phyloP scores from a whole-genome alignment of 2,329 filamentous ascomycete genomes.

The Colletotrichum neosansevieriae region DNA sequence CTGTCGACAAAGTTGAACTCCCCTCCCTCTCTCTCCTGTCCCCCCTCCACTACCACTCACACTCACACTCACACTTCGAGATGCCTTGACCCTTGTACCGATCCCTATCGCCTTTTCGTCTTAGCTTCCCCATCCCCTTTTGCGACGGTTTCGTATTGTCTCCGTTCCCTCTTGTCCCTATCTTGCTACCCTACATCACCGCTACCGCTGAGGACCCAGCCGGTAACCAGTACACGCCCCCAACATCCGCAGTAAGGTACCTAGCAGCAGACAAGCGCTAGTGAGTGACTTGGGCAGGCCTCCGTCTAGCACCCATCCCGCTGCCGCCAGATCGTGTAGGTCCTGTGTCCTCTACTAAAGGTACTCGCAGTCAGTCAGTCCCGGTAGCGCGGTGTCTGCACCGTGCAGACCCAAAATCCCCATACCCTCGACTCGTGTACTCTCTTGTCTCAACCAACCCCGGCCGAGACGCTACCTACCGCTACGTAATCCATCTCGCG shows the following conservation, averaged over 20 bases:
- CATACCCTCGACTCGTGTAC: constrained; percentile 40
- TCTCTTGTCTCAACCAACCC: constrained; percentile 40
- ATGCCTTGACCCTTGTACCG: constrained; percentile 22
- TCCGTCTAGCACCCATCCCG: constrained; percentile 17
- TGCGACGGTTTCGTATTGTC: constrained; percentile 40
- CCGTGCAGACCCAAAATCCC: constrained; percentile 33
- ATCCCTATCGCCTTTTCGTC: constrained; percentile 34
- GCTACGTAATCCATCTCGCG: constrained; percentile 41
- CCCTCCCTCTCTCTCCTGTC: not conserved
- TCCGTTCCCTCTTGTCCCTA: constrained; percentile 36
- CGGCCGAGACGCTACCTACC: constrained; percentile 40
- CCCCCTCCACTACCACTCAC: constrained; percentile 13
- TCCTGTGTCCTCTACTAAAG: not conserved
- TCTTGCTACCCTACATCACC: constrained; percentile 22
- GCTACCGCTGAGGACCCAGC: too few relatives aligned
- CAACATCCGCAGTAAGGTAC: too few relatives aligned
- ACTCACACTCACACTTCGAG: not conserved
- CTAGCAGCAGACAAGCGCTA: too few relatives aligned
- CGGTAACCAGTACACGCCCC: too few relatives aligned
- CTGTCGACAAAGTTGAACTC: constrained; percentile 1
- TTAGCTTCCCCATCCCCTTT: constrained; percentile 36
- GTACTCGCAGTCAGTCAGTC: constrained; percentile 19
- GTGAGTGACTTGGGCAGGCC: not conserved
- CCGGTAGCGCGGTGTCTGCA: constrained; percentile 34
- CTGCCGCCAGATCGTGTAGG: constrained; percentile 33